Conservation (phyloP, 177 flowering plant species). For the Vitis hybrid region DNA sequence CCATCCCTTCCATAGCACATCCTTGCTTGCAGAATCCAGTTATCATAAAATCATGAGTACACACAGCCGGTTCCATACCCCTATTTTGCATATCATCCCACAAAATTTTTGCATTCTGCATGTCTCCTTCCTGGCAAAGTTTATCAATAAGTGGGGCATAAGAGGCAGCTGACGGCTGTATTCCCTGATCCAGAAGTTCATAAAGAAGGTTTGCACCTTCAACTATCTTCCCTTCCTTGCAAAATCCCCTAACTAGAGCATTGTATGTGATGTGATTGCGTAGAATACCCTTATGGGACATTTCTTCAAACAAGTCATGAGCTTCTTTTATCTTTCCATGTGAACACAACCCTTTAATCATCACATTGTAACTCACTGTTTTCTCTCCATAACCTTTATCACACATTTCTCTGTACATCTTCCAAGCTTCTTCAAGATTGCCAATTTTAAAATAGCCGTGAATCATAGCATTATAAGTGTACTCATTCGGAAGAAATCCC, state of each 20-base stretch:
- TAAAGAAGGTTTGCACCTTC: conserved; percentile 37
- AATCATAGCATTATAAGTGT: conserved; percentile 58
- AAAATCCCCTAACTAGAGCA: conserved; percentile 49
- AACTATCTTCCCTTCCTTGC: conserved; percentile 40
- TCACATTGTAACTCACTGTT: conserved; percentile 41
- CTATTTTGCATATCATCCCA: conserved; percentile 46
- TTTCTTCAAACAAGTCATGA: conserved; percentile 46
- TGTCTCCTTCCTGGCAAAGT: conserved; percentile 45
- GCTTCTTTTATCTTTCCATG: conserved; percentile 46
- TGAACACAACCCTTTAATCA: conserved; percentile 54
- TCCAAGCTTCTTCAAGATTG: conserved; percentile 38
- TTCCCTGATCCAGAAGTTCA: conserved; percentile 45
- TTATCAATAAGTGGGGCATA: conserved; percentile 45
- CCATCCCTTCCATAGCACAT: conserved; percentile 41
- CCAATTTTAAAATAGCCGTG: conserved; percentile 49
- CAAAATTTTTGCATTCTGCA: conserved; percentile 39
- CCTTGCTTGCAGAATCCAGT: conserved; percentile 51
- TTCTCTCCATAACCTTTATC: conserved; percentile 43
- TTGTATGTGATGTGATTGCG: conserved; percentile 54
- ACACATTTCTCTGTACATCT: conserved; percentile 55
- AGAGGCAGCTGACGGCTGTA: conserved; percentile 44
- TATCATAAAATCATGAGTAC: conserved; percentile 40
- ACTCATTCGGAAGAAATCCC: conserved; percentile 53
- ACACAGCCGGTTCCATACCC: conserved; percentile 41
- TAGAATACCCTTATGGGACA: conserved; percentile 45